A percentile compares a stretch with the other conserved stretches of the same genome.
Evolutionary conservation across 768 basidiomycete genomes (phyloP).

Genomic region (Pilatotrama ljubarskyi): DNA sequence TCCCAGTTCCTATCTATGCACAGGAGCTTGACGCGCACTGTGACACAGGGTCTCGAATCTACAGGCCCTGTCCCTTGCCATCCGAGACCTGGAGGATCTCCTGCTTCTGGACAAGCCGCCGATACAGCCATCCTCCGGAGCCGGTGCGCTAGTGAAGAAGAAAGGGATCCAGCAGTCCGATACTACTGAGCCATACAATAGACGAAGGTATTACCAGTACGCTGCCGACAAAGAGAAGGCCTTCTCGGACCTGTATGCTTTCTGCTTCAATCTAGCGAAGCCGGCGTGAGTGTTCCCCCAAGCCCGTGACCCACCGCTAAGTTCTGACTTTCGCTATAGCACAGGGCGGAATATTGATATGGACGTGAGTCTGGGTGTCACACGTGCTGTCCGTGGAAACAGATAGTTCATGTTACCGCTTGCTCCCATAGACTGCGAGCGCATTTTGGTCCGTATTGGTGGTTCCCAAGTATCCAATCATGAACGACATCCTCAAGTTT

Average conservation of each 20-base stretch:
- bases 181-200: constrained; percentile 55
- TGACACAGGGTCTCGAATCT: constrained; percentile 50
- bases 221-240: constrained; percentile 48
- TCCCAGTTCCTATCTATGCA: too few relatives aligned
- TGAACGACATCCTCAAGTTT: constrained; percentile 64
- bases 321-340: constrained; percentile 37
- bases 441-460: constrained; percentile 80
- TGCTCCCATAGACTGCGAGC: constrained; percentile 53
- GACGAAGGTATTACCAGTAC: constrained; percentile 49
- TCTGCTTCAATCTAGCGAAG: constrained; percentile 71
- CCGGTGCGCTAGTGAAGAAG: constrained; percentile 36
- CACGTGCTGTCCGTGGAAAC: neutral
- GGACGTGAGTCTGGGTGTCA: constrained; percentile 52
- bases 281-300: constrained; percentile 54
- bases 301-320: neutral
- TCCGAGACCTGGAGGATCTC: constrained; percentile 65
- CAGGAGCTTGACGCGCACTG: too few relatives aligned
- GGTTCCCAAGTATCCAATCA: constrained; percentile 63
- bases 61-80: constrained; percentile 45
- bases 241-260: constrained; percentile 68
- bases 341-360: constrained; percentile 78
- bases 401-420: neutral
- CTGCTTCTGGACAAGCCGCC: constrained; percentile 50
- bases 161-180: constrained; percentile 37
- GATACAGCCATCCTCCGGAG: constrained; percentile 24